These are phyloP conservation scores for Penicillium sp. DNA, from an alignment of 2,329 filamentous ascomycete species.

Conservation along the genomic window DNA sequence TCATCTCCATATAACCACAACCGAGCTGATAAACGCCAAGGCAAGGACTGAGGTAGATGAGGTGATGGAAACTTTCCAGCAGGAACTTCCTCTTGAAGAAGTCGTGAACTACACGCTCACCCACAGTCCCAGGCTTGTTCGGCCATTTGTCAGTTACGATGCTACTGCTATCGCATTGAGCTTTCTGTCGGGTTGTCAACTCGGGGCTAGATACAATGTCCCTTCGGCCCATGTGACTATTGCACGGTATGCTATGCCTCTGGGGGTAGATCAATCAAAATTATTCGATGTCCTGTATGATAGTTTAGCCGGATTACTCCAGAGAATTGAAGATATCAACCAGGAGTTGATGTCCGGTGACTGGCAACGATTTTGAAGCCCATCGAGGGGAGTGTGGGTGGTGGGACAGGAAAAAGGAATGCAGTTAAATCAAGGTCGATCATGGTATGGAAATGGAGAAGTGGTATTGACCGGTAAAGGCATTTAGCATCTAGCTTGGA, in stretches of 20 bases:
- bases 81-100: constrained; percentile 49
- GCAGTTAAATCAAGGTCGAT: constrained; percentile 68
- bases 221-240: constrained; percentile 89
- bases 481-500: constrained; percentile 33
- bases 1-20: constrained; percentile 77
- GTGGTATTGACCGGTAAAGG: constrained; percentile 59
- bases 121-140: constrained; percentile 73
- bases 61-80: constrained; percentile 59
- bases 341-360: constrained; percentile 67
- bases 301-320: constrained; percentile 65
- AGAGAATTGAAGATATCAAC: constrained; percentile 74
- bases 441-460: constrained; percentile 87
- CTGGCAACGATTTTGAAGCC: constrained; percentile 57
- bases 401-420: constrained; percentile 84
- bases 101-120: constrained; percentile 66
- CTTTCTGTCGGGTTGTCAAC: constrained; percentile 71
- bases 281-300: constrained; percentile 47
- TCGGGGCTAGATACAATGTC: constrained; percentile 80
- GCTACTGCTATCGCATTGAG: constrained; percentile 81
- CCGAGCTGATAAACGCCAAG: constrained; percentile 81
- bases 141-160: constrained; percentile 81
- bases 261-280: constrained; percentile 52
- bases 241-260: constrained; percentile 70
- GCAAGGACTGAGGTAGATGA: constrained; percentile 66
- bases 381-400: constrained; percentile 69